phyloP scores from a whole-genome alignment of 345 rosid genomes.

The Iberis pinnata region DNA sequence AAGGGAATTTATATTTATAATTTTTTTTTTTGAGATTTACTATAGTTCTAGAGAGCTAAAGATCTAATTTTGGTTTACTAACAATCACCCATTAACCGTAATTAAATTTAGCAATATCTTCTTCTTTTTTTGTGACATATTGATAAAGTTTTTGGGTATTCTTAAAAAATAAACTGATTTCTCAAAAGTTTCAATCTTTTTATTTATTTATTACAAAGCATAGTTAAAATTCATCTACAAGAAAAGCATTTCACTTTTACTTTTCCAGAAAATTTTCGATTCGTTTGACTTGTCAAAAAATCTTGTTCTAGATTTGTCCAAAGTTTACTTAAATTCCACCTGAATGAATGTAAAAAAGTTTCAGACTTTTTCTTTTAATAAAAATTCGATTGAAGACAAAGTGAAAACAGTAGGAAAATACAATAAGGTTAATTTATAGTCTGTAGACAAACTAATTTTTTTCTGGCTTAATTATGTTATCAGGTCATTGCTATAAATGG shows the following conservation, averaged over 20 bases:
- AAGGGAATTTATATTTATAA: background rate
- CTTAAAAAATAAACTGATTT: conserved; percentile 18
- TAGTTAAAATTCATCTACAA: background rate
- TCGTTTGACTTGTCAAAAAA: background rate
- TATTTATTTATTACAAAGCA: background rate
- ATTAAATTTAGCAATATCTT: background rate
- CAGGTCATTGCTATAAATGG: conserved; percentile 96
- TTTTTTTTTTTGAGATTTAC: conserved; percentile 1
- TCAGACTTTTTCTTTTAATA: conserved; percentile 32
- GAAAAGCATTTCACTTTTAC: conserved; percentile 11
- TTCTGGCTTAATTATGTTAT: conserved; percentile 12
- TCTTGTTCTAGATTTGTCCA: conserved; percentile 4
- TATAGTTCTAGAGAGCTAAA: background rate
- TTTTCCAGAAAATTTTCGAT: background rate
- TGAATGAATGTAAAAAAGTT: conserved; percentile 27
- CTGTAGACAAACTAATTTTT: background rate
- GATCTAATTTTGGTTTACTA: no score
- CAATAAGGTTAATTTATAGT: conserved; percentile 20
- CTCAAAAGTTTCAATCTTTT: conserved; percentile 16
- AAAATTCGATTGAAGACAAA: conserved; percentile 21
- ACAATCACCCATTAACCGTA: no score
- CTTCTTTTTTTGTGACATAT: background rate
- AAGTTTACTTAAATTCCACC: conserved; percentile 8
- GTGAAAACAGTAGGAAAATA: conserved; percentile 40
- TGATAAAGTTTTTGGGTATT: conserved; percentile 23